Evolutionary conservation across 1,284 basidiomycete genomes (phyloP).

Genomic region (Caloboletus inedulis): DNA sequence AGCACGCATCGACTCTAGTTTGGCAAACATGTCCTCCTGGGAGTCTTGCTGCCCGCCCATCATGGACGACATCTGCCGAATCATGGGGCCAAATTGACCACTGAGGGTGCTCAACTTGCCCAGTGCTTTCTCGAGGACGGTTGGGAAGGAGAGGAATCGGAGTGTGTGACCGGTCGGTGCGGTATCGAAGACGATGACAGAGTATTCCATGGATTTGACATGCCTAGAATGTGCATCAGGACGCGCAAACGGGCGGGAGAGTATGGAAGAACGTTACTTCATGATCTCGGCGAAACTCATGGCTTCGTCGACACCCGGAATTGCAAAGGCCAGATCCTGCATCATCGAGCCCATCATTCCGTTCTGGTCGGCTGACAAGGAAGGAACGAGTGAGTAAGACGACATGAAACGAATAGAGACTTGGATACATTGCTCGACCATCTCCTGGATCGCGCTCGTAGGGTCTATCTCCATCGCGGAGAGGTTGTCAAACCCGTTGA

Average conservation of each 20-base stretch:
- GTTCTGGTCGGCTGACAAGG: slow-evolving; percentile 72
- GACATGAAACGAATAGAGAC: background rate
- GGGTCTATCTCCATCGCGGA: slow-evolving; percentile 99
- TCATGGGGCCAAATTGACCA: slow-evolving; percentile 95
- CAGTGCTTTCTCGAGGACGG: slow-evolving; percentile 95
- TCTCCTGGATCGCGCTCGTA: slow-evolving; percentile 94
- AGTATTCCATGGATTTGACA: slow-evolving; percentile 99
- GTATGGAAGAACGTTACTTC: slow-evolving; percentile 64
- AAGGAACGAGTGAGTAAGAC: slow-evolving; percentile 3
- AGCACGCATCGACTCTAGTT: slow-evolving; percentile 94
- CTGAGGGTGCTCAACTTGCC: slow-evolving; percentile 92
- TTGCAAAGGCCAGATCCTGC: slow-evolving; percentile 99
- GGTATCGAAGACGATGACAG: slow-evolving; percentile 98
- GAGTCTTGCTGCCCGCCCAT: slow-evolving; percentile 88
- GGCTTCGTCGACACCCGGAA: slow-evolving; percentile 98
- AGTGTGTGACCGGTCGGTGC: slow-evolving; percentile 98
- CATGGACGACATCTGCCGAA: slow-evolving; percentile 90
- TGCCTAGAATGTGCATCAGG: slow-evolving; percentile 55
- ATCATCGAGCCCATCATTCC: slow-evolving; percentile 99
- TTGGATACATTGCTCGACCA: slow-evolving; percentile 91
- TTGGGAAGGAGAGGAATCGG: slow-evolving; percentile 97
- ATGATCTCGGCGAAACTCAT: slow-evolving; percentile 99
- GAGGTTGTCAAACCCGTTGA: slow-evolving; percentile 96
- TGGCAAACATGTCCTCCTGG: slow-evolving; percentile 98
- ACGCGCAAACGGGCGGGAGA: slow-evolving; percentile 1